Evolutionary conservation across 2,329 filamentous ascomycete species (phyloP).

Genomic region (Fusarium vanettenii): DNA sequence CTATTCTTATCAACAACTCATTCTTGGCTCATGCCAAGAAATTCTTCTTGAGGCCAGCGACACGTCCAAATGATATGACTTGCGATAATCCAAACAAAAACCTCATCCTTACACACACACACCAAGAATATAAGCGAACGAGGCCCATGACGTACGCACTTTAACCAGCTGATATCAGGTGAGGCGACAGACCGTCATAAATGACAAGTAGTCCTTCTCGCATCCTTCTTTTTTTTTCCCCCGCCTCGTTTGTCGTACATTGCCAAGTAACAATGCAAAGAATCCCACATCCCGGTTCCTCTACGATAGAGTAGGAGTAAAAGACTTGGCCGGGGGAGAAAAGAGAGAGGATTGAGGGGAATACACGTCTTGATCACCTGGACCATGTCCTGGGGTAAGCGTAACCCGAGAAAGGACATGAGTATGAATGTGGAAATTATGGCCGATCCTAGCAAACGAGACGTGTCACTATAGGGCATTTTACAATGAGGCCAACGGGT

Average conservation of each 20-base stretch:
- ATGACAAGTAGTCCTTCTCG: background rate
- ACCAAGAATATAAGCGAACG: background rate
- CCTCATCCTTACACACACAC: background rate
- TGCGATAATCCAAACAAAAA: background rate
- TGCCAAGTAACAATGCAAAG: background rate
- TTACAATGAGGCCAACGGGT: background rate
- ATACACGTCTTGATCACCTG: background rate
- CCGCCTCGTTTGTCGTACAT: background rate
- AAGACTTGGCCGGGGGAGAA: background rate
- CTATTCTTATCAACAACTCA: background rate
- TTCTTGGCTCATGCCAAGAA: background rate
- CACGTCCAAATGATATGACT: background rate
- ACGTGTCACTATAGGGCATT: background rate
- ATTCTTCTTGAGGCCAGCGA: background rate
- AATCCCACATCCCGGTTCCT: background rate
- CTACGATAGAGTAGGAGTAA: background rate
- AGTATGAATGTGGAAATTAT: background rate
- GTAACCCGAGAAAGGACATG: background rate
- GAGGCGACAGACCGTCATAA: background rate
- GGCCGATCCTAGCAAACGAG: background rate
- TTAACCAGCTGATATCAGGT: background rate
- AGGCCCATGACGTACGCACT: background rate
- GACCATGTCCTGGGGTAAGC: background rate
- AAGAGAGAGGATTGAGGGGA: background rate
- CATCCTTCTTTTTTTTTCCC: background rate